Percentiles rank a stretch among this genome's conserved stretches.
phyloP scores from a whole-genome alignment of 768 basidiomycete genomes.

The Tylopilus plumbeoviolaceoides region DNA sequence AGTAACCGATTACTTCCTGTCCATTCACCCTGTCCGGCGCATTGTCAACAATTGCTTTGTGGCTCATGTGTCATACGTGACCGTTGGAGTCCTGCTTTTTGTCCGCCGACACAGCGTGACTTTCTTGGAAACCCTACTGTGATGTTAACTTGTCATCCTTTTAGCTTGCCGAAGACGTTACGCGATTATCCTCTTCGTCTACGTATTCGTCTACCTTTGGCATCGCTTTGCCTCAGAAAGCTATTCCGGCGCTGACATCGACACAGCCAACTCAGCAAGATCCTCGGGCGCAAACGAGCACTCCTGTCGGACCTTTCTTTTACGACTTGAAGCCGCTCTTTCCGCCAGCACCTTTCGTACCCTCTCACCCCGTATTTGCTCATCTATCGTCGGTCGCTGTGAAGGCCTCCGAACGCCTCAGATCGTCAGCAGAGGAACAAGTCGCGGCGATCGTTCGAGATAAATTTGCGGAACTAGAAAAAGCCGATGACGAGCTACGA shows the following conservation, averaged over 20 bases:
- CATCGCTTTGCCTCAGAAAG: constrained; percentile 37
- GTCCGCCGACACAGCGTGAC: constrained; percentile 6
- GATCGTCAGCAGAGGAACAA: constrained; percentile 55
- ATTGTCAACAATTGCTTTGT: not conserved
- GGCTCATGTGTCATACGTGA: constrained; percentile 2
- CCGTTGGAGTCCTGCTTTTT: constrained; percentile 2
- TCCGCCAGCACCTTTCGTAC: constrained; percentile 72
- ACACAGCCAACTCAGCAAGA: constrained; percentile 27
- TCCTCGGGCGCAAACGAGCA: constrained; percentile 18
- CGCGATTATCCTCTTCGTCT: constrained; percentile 34
- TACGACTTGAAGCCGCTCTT: constrained; percentile 58
- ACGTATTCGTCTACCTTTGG: constrained; percentile 45
- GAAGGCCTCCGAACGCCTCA: constrained; percentile 49
- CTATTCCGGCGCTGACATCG: constrained; percentile 20
- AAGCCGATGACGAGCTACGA: constrained; percentile 49
- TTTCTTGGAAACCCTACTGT: not conserved
- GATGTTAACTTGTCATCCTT: constrained; percentile 15
- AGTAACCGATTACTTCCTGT: constrained; percentile 31
- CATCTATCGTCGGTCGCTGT: constrained; percentile 59
- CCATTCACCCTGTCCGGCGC: not conserved
- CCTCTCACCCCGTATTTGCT: constrained; percentile 66
- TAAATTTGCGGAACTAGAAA: constrained; percentile 55
- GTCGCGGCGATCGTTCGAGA: constrained; percentile 48
- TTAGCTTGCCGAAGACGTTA: constrained; percentile 26
- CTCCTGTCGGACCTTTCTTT: constrained; percentile 37